phyloP scores from a whole-genome alignment of 169 alveolate genomes.

The Plasmodium adleri region DNA sequence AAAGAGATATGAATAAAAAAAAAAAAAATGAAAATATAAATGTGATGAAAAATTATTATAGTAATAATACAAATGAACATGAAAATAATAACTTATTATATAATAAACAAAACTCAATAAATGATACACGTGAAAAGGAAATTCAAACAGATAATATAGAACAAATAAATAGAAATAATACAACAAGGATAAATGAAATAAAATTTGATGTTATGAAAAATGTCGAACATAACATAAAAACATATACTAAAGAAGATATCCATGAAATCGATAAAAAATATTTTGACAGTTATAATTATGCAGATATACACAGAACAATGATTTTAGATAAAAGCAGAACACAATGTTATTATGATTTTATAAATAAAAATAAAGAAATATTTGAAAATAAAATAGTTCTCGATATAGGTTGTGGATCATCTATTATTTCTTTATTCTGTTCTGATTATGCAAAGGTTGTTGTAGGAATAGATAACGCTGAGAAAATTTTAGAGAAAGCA shows the following conservation, averaged over 20 bases:
- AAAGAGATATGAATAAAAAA: constrained; percentile 34
- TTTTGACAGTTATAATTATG: constrained; percentile 92
- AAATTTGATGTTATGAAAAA: not conserved
- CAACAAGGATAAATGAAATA: not conserved
- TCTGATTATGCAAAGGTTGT: constrained; percentile 83
- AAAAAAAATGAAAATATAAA: not conserved
- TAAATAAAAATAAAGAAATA: constrained; percentile 81
- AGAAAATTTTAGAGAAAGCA: constrained; percentile 91
- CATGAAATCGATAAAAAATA: constrained; percentile 81
- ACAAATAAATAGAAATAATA: not conserved
- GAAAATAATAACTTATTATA: not conserved
- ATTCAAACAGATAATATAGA: not conserved
- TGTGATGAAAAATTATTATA: not conserved
- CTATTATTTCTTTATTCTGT: constrained; percentile 96
- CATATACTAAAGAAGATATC: not conserved
- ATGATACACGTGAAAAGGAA: not conserved
- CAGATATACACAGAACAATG: constrained; percentile 95
- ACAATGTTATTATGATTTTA: constrained; percentile 91
- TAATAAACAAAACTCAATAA: not conserved
- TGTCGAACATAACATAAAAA: not conserved
- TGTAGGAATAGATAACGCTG: constrained; percentile 95
- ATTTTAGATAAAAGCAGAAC: constrained; percentile 93
- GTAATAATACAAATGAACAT: not conserved
- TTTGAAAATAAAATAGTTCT: constrained; percentile 93
- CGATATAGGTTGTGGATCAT: constrained; percentile 98